phyloP scores from a whole-genome alignment of 768 basidiomycete genomes.

The Mycena kentingensis region DNA sequence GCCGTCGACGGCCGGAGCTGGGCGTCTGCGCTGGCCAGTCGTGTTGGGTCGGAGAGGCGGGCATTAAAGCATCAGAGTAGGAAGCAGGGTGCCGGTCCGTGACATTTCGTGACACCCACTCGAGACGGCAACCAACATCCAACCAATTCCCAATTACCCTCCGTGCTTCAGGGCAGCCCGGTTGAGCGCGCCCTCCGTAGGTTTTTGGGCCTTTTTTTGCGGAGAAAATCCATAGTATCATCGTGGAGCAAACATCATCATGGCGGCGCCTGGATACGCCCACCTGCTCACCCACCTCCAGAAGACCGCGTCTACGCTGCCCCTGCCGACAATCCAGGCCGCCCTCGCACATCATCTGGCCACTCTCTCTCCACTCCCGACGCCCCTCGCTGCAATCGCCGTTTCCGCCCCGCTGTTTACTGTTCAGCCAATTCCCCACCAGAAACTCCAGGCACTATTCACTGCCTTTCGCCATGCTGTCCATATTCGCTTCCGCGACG shows the following conservation, averaged over 20 bases:
- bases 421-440: slow-evolving; percentile 42
- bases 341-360: slow-evolving; percentile 64
- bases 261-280: slow-evolving; percentile 33
- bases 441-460: slow-evolving; percentile 50
- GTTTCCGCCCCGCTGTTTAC: slow-evolving; percentile 59
- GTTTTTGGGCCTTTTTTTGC: not conserved
- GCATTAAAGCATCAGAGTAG: slow-evolving; percentile 9
- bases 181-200: not conserved
- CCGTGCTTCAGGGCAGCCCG: too few relatives aligned
- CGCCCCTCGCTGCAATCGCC: slow-evolving; percentile 56
- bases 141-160: not conserved
- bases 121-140: not conserved
- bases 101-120: not conserved
- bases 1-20: slow-evolving; percentile 23
- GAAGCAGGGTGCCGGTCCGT: not conserved
- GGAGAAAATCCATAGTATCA: not conserved
- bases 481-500: slow-evolving; percentile 50
- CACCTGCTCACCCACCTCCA: slow-evolving; percentile 56
- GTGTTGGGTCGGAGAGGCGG: slow-evolving; percentile 26
- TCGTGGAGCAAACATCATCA: not conserved
- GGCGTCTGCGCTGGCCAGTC: slow-evolving; percentile 30
- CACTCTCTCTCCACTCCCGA: slow-evolving; percentile 49
- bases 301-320: slow-evolving; percentile 42
- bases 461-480: slow-evolving; percentile 62
- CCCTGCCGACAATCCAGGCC: slow-evolving; percentile 52